A percentile compares a stretch with the other conserved stretches of the same genome.
phyloP scores from a whole-genome alignment of 1,139 yeast species.

The Suhomyces wounanorum region DNA sequence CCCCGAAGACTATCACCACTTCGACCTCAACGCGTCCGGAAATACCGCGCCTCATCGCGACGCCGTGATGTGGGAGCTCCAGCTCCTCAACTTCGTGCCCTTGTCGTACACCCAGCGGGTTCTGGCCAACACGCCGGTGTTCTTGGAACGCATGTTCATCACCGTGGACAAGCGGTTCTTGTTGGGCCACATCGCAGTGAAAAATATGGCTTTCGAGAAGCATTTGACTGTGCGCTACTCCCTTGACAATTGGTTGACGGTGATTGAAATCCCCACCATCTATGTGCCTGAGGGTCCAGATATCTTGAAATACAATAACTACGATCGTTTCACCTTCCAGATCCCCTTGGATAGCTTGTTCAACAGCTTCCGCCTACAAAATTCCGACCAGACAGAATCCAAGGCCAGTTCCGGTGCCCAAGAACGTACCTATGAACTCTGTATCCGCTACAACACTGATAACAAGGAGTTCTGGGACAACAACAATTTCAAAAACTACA shows the following conservation, averaged over 20 bases:
- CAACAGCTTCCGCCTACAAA: constrained; percentile 27
- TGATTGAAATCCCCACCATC: constrained; percentile 65
- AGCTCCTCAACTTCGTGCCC: constrained; percentile 48
- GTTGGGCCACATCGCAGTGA: constrained; percentile 75
- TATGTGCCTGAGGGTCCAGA: constrained; percentile 65
- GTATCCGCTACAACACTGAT: constrained; percentile 57
- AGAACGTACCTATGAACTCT: constrained; percentile 43
- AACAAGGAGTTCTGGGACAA: constrained; percentile 77
- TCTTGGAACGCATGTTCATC: constrained; percentile 65
- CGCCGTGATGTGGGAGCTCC: constrained; percentile 51
- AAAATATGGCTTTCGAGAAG: constrained; percentile 67
- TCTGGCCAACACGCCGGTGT: constrained; percentile 46
- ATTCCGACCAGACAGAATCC: neutral
- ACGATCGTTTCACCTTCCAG: constrained; percentile 61
- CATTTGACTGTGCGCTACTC: constrained; percentile 64
- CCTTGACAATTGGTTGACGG: constrained; percentile 71
- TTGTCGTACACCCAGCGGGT: constrained; percentile 43
- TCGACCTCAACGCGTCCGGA: constrained; percentile 17
- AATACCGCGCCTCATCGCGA: constrained; percentile 22
- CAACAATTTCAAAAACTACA: constrained; percentile 60
- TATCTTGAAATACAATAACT: constrained; percentile 48
- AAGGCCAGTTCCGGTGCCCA: constrained; percentile 10
- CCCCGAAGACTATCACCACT: constrained; percentile 21
- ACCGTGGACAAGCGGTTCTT: constrained; percentile 57
- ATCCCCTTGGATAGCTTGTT: constrained; percentile 47